Evolutionary conservation across 2,329 filamentous ascomycete genomes (phyloP).

Genomic region (Diaporthe sp.): DNA sequence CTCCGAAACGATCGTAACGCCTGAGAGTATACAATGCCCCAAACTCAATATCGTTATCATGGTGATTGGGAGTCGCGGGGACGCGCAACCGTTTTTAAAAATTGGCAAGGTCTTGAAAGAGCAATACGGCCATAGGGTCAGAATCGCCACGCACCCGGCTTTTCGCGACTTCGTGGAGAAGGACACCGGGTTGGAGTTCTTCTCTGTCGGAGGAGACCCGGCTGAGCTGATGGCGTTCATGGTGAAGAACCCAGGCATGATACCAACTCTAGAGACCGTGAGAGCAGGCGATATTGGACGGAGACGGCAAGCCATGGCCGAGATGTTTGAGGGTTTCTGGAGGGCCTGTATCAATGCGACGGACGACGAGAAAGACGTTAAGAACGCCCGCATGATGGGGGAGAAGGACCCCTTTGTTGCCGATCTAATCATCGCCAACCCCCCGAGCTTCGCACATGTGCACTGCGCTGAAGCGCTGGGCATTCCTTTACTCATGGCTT

Average conservation of each 20-base stretch:
- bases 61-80: constrained; percentile 84
- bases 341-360: constrained; percentile 80
- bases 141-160: constrained; percentile 82
- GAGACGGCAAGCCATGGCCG: constrained; percentile 77
- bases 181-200: constrained; percentile 82
- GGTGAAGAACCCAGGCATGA: constrained; percentile 86
- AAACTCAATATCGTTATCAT: constrained; percentile 84
- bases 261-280: constrained; percentile 79
- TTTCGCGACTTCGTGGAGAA: constrained; percentile 82
- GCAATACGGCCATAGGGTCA: constrained; percentile 78
- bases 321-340: constrained; percentile 90
- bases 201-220: constrained; percentile 83
- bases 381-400: constrained; percentile 75
- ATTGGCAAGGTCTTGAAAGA: constrained; percentile 80
- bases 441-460: constrained; percentile 81
- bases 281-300: constrained; percentile 79
- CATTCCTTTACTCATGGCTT: constrained; percentile 86
- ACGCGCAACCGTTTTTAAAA: constrained; percentile 84
- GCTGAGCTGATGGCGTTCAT: constrained; percentile 89
- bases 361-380: constrained; percentile 73
- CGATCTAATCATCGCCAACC: constrained; percentile 88
- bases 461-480: constrained; percentile 85
- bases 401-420: constrained; percentile 73
- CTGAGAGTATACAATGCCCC: constrained; percentile 53
- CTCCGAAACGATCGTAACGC: constrained; percentile 44